Evolutionary conservation across 345 rosid species (phyloP), one percentile per base, ranked within the genome.

Genomic region (Melaleuca quinquenervia): DNA sequence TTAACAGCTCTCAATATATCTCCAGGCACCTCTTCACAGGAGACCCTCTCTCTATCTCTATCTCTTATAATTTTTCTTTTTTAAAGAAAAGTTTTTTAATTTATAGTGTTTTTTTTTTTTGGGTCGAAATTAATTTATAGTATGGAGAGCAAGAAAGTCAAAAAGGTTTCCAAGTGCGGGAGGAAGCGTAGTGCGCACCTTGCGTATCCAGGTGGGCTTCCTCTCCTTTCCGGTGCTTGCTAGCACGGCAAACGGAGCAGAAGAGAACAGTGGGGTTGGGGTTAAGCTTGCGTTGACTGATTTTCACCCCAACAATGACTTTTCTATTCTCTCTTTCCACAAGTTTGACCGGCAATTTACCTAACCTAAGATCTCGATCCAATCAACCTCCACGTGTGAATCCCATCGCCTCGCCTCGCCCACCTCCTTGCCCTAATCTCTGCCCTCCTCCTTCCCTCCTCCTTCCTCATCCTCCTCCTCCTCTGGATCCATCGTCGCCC

Each of bases 211-310:
- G 86, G 58, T 62, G 85, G 84, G 85, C 53, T 45, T 75, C 84
- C 51, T 11, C 20, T 29, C 2, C 60, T n/a, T n/a, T n/a, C n/a
- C n/a, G n/a, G n/a, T n/a, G n/a, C n/a, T n/a, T n/a, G n/a, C n/a
- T n/a, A n/a, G n/a, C n/a, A n/a, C n/a, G n/a, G n/a, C n/a, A n/a
- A n/a, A n/a, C n/a, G n/a, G n/a, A n/a, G n/a, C n/a, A n/a, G n/a
- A n/a, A n/a, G n/a, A n/a, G 41, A 41, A 41, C 41, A 41, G 41
- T 41, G 41, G 41, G 3, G 86, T 84, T 41, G 41, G 41, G 3
- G 86, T 84, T 49, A 83, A 86, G 26, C 85, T 86, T 4, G 90
- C 90, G 92, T 88, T 91, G 92, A 90, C 91, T 53, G 76, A 2
- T 15, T 41, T 26, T 44, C 54, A 22, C 82, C 16, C 44, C 75